Conservation (phyloP, 2,329 filamentous ascomycete species). For the Colletotrichum somersetense region DNA sequence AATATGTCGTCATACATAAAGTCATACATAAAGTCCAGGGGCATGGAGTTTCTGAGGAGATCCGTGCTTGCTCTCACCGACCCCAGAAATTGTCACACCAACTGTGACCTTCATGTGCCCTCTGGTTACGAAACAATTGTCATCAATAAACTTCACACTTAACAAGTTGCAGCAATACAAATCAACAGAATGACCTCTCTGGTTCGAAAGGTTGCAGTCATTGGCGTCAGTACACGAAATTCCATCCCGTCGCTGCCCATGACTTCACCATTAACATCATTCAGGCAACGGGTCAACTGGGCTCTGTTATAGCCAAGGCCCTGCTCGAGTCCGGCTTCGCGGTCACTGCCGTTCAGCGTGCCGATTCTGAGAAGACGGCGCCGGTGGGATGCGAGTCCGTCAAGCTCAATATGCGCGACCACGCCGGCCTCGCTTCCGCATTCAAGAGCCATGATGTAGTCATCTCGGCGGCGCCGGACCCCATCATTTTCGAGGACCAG, state of each 20-base stretch:
- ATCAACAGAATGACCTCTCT: background rate
- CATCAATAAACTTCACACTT: too few species aligned
- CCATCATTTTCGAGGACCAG: slow-evolving; percentile 55
- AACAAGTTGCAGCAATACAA: background rate
- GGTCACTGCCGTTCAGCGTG: slow-evolving; percentile 52
- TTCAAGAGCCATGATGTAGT: slow-evolving; percentile 70
- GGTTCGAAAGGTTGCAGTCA: slow-evolving; percentile 17
- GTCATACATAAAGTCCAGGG: background rate
- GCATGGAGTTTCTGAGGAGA: background rate
- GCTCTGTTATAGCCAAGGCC: slow-evolving; percentile 47
- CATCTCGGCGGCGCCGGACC: slow-evolving; percentile 59
- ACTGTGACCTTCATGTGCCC: background rate
- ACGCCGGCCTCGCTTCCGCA: slow-evolving; percentile 62
- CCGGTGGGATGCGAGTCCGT: slow-evolving; percentile 48
- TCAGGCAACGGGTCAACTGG: slow-evolving; percentile 50
- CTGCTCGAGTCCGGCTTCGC: slow-evolving; percentile 51
- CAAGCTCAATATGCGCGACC: slow-evolving; percentile 51
- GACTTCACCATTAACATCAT: background rate
- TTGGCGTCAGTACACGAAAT: slow-evolving; percentile 15
- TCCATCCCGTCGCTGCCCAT: too few species aligned
- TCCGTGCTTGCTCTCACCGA: background rate
- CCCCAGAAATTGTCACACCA: background rate
- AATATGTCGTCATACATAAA: background rate
- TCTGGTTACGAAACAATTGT: too few species aligned
- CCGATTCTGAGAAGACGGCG: slow-evolving; percentile 56